Base-by-base conservation (phyloP, 495 filamentous ascomycete genomes). In the Annulohypoxylon stygium region DNA sequence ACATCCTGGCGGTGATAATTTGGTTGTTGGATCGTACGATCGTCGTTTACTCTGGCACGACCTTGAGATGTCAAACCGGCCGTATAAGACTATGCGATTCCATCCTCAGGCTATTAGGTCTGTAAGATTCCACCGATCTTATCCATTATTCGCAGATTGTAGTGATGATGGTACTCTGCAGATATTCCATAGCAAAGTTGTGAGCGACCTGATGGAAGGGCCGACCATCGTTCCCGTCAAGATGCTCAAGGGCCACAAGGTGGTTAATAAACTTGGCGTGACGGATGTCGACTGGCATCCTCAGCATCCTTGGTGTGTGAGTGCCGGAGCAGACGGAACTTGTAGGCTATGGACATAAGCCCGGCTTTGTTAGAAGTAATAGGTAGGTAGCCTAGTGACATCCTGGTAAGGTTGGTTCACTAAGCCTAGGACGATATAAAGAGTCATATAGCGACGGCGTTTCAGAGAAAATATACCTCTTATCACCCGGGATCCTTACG, bases 281-380 rank as follows among this genome's bases (percentile, higher is more conserved):
- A 82, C 98, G 83, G 97, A 97, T 80, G 82, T 98, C 30, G 94
- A 95, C 72, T 99, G 96, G 96, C 95, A 98, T 84, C 93, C 93
- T 16, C 87, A 87, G 48, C 92, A 97, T 82, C 92, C 94, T 4
- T 98, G 96, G 95, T 90, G 89, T 82, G 93, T 97, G 61, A 95
- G 91, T 86, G 95, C 93, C 39, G 95, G 95, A 65, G 96, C 95
- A 2, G 96, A 99, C 85, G 96, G 96, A 41, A 95, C 92, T 20
- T 80, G 80, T 66, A 77, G 83, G 69, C 69, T 85, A 69, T 85
- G 83, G 83, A 83, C 83, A 76, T 85, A 80, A 78, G 41, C 37
- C 53, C 39, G 59, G 54, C 12, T 67, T 60, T 67, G 48, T 37
- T 12, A 25, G 16, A 33, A 50, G 41, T 16, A 4, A 43, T 33